These are phyloP conservation scores for Solanum paucissectum DNA, from an alignment of 257 asterid genomes.

Conservation along the genomic window DNA sequence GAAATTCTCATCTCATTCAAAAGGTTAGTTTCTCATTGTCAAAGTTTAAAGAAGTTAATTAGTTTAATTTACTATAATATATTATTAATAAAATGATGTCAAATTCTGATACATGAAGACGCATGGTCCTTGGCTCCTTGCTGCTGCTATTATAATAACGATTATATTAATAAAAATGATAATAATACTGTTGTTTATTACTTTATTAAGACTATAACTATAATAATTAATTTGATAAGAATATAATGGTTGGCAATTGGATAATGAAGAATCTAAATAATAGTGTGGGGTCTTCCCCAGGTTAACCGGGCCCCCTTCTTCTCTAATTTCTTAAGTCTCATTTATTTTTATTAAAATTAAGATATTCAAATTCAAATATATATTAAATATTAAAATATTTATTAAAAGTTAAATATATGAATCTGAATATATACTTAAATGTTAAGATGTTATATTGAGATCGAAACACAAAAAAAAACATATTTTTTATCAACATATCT, in stretches of 20 bases:
- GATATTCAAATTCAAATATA: too few species aligned
- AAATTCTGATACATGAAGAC: neutral
- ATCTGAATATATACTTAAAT: neutral
- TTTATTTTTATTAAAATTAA: neutral
- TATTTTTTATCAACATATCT: neutral
- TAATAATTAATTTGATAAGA: neutral
- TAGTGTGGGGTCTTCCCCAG: slow-evolving; percentile 8
- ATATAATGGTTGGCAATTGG: slow-evolving; percentile 8
- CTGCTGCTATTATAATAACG: neutral
- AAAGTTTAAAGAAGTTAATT: neutral
- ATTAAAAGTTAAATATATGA: too few species aligned
- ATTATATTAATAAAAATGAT: neutral
- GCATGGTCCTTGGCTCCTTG: neutral
- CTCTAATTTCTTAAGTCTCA: slow-evolving; percentile 3
- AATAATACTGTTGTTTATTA: neutral
- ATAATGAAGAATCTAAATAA: neutral
- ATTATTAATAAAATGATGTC: neutral
- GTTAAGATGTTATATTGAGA: neutral
- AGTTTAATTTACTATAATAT: neutral
- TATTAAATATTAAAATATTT: too few species aligned
- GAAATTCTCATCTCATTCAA: neutral
- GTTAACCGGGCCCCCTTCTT: slow-evolving; percentile 18
- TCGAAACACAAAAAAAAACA: neutral
- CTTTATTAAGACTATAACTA: too few species aligned
- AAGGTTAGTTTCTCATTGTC: neutral